These are phyloP conservation scores for Capsicum pubescens DNA, from an alignment of 257 asterid genomes.

Conservation along the genomic window DNA sequence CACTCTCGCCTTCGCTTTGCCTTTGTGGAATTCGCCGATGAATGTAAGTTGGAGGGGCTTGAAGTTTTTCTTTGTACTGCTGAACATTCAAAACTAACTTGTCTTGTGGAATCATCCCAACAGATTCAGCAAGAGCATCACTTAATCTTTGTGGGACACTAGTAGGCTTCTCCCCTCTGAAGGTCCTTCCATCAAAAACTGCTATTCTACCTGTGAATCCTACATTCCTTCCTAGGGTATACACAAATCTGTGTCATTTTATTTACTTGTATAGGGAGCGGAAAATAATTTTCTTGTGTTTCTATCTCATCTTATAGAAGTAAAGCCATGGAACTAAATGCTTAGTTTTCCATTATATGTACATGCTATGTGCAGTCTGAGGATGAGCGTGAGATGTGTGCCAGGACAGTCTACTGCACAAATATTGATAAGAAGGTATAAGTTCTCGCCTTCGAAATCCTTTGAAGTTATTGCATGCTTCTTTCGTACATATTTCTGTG, in stretches of 20 bases:
- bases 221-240: conserved; percentile 91
- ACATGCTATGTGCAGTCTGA: conserved; percentile 59
- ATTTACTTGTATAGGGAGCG: neutral
- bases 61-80: conserved; percentile 17
- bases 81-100: conserved; percentile 20
- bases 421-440: conserved; percentile 88
- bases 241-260: conserved; percentile 28
- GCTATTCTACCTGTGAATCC: conserved; percentile 98
- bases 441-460: neutral
- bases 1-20: conserved; percentile 99
- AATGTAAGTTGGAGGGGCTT: conserved; percentile 56
- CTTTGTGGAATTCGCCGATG: conserved; percentile 92
- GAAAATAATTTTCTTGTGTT: neutral
- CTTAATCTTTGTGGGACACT: conserved; percentile 72
- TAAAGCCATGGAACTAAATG: neutral
- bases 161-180: conserved; percentile 77
- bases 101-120: conserved; percentile 32
- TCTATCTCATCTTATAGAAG: neutral
- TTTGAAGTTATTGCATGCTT: neutral
- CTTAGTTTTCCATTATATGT: neutral
- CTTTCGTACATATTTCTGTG: neutral
- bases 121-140: conserved; percentile 83
- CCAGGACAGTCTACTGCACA: conserved; percentile 95
- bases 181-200: conserved; percentile 95
- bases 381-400: conserved; percentile 98